A percentile compares a stretch with the other conserved stretches of the same genome.
Conservation (phyloP, 805 yeast genomes). For the Teunomyces stri region DNA sequence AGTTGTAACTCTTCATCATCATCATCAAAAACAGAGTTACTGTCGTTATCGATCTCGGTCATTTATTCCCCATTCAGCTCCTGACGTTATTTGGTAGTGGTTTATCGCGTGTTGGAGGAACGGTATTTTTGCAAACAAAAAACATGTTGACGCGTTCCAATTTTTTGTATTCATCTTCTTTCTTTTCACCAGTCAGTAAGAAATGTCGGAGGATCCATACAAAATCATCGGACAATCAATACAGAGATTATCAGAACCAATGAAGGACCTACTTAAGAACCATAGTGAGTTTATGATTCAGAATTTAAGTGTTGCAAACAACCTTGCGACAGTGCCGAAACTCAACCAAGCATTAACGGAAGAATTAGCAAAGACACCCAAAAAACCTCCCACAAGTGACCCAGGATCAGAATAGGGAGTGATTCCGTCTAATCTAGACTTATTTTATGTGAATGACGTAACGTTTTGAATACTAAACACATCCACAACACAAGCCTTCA, state of each 20-base stretch:
- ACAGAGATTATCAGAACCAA: conserved; percentile 22
- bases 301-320: conserved; percentile 24
- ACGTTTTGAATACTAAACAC: too few species aligned
- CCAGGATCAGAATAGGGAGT: too few species aligned
- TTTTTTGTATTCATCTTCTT: too few species aligned
- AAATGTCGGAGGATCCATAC: conserved; percentile 22
- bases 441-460: too few species aligned
- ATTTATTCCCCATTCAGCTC: not conserved
- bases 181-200: too few species aligned
- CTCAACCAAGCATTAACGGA: not conserved
- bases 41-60: conserved; percentile 6
- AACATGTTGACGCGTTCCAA: too few species aligned
- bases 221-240: conserved; percentile 20
- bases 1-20: conserved; percentile 9
- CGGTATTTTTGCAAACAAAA: not conserved
- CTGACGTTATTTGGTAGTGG: not conserved
- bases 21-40: conserved; percentile 10
- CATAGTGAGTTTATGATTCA: conserved; percentile 32
- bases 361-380: not conserved
- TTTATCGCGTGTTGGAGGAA: not conserved
- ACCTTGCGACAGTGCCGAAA: conserved; percentile 17
- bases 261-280: conserved; percentile 19
- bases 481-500: not conserved
- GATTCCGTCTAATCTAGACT: too few species aligned
- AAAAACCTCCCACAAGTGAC: not conserved